Evolutionary conservation across 208 protist species (phyloP), one percentile per base, ranked within the genome.

Genomic region (Wallacemonas sp.): DNA sequence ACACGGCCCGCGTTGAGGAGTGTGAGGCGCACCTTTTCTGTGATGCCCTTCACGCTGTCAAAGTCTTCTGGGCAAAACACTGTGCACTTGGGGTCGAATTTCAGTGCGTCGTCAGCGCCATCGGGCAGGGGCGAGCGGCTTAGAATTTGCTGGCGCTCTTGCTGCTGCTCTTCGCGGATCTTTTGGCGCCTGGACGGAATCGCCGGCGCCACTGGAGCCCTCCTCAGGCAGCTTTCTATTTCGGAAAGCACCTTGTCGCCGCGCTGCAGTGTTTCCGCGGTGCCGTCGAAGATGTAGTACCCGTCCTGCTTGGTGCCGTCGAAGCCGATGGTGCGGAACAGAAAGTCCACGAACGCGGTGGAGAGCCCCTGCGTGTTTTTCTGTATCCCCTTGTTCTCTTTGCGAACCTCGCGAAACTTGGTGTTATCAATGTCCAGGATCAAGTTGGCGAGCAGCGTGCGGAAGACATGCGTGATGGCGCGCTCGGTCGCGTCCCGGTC

Each of bases 1-100:
- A 96, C 38, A 22, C 88, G 72, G 12, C 86, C 87, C 10, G 82
- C 85, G 50, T 83, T 92, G 25, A 94, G 77, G 8, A 96, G 77
- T 3, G 84, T 91, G 52, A 70, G 68, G 36, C 72, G 78, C 12
- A 86, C 81, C 14, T 66, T 76, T 49, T 74, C 72, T 55, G 70
- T 72, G 12, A 86, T 50, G 28, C 50, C 20, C 59, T 77, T 70
- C 8, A 78, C 84, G 38, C 71, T 77, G 14, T 55, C 39, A 67
- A 83, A 89, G 57, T 89, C 83, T 14, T 79, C 71, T 22, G 31
- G 18, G 57, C 65, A 64, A 36, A 84, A 80, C 2, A 64, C 29
- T 10, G 20, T 70, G 29, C 3, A 22, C 14, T 50, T 29, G 5
- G 41, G 3, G 42, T 38, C 31, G 14, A 32, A 3, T 41, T 72